Percentiles rank a stretch among this genome's conserved stretches.
These are phyloP conservation scores for Chlamydomonas incerta DNA, from an alignment of 139 green algal species.

Conservation along the genomic window DNA sequence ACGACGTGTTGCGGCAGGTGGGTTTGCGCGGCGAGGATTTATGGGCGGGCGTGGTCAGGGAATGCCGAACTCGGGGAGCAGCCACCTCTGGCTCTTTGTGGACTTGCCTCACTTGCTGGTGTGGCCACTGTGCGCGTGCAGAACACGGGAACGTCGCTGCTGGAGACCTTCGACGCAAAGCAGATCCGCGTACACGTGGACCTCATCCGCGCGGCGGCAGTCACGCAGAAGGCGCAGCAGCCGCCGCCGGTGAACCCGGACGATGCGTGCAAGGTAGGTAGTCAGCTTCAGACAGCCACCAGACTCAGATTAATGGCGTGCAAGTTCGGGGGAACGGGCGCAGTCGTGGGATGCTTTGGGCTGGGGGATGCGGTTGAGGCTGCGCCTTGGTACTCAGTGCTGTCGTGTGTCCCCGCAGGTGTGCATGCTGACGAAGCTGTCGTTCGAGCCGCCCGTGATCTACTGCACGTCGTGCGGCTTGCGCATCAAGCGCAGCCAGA, in stretches of 20 bases:
- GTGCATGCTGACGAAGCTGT: conserved; percentile 85
- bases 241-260: conserved; percentile 57
- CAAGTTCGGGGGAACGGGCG: no score
- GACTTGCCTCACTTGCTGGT: no score
- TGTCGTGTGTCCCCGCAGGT: conserved; percentile 30
- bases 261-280: conserved; percentile 73
- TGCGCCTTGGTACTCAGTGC: not conserved
- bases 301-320: no score
- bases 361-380: not conserved
- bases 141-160: conserved; percentile 87
- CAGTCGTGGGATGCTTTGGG: no score
- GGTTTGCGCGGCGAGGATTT: not conserved
- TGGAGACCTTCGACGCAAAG: conserved; percentile 89
- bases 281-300: no score
- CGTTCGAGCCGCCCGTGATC: conserved; percentile 94
- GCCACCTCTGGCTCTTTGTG: no score
- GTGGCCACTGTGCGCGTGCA: no score
- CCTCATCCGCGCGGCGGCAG: conserved; percentile 54
- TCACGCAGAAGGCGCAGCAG: conserved; percentile 41
- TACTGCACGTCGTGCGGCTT: conserved; percentile 92
- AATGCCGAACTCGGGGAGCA: no score
- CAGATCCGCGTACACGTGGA: conserved; percentile 87
- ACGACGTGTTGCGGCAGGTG: conserved; percentile 40
- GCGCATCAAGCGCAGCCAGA: conserved; percentile 94
- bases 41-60: no score